Evolutionary conservation across 768 basidiomycete species (phyloP), one percentile per base, ranked within the genome.

Genomic region (Hirschioporus abietinus): DNA sequence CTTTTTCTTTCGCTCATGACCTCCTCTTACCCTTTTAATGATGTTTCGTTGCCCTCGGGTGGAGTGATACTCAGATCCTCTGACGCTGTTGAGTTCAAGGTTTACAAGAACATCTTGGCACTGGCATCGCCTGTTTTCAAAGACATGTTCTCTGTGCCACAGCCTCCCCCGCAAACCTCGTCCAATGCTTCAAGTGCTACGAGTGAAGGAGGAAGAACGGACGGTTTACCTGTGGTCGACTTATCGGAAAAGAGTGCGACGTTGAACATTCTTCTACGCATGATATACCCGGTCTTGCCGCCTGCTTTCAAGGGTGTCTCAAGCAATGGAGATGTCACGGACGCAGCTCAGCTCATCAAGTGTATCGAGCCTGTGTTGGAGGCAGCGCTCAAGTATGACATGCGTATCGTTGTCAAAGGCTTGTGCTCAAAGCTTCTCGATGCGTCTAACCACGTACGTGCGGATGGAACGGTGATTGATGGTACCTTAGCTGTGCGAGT

Each of bases 111-210:
- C 57, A 76, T 88, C 65, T 77, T 89, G 12, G 79, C 83, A 20
- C 71, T 86, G 18, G 82, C 85, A 0, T 89, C 88, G 10, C 78
- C 83, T 5, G 82, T 89, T 72, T 88, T 89, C 69, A 77, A 78
- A 62, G 78, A 80, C 68, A 83, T 86, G 77, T 83, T 88, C 69
- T 78, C 80, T 8, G 73, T 88, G 27, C 86, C 86, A 26, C 77
- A 78, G 57, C 80, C 85, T 1, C 65, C 74, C 10, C 68, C n/a
- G n/a, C n/a, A 72, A 9, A 76, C 77, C 60, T 69, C 68, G 17
- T 64, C 71, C 20, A 8, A 30, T 30, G 30, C 30, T 30, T 30
- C 30, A 8, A 30, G 30, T 30, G 30, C 30, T 30, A 3, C 30
- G 30, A 30, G 30, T 30, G 30, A 30, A 30, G 8, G 30, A 2